Evolutionary conservation across 2,329 filamentous ascomycete species (phyloP).

Genomic region (Hypomyces rosellus): DNA sequence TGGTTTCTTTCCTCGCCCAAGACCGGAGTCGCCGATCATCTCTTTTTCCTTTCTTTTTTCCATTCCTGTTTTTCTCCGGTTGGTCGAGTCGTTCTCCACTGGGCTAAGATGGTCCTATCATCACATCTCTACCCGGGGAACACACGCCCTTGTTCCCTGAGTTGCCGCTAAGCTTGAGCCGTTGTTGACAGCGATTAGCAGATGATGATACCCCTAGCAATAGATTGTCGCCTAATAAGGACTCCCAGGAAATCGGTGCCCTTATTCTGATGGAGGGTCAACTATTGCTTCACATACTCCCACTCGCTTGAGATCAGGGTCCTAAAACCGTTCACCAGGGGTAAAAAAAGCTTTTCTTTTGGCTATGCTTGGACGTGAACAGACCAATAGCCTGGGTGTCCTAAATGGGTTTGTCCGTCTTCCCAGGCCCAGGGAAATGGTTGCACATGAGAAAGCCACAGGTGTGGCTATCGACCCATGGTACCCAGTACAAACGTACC

Average conservation of each 20-base stretch:
- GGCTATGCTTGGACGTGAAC: too few species aligned
- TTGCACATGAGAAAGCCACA: too few species aligned
- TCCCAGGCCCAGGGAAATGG: too few species aligned
- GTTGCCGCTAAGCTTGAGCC: not conserved
- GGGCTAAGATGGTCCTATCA: not conserved
- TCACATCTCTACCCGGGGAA: slow-evolving; percentile 2
- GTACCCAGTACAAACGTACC: not conserved
- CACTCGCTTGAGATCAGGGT: too few species aligned
- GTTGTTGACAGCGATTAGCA: not conserved
- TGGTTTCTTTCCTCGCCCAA: not conserved
- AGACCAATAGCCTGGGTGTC: too few species aligned
- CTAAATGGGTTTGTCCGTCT: too few species aligned
- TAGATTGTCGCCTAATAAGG: too few species aligned
- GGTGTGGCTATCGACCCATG: not conserved
- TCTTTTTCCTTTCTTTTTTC: not conserved
- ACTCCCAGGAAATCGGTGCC: too few species aligned
- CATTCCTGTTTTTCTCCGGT: not conserved
- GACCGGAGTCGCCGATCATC: not conserved
- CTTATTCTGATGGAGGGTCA: too few species aligned
- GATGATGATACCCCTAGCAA: not conserved
- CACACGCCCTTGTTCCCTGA: not conserved
- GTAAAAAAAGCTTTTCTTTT: too few species aligned
- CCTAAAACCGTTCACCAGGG: too few species aligned
- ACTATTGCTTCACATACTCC: too few species aligned
- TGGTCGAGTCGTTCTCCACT: not conserved